phyloP scores from a whole-genome alignment of 2,329 filamentous ascomycete genomes.

The Alternaria longipes region DNA sequence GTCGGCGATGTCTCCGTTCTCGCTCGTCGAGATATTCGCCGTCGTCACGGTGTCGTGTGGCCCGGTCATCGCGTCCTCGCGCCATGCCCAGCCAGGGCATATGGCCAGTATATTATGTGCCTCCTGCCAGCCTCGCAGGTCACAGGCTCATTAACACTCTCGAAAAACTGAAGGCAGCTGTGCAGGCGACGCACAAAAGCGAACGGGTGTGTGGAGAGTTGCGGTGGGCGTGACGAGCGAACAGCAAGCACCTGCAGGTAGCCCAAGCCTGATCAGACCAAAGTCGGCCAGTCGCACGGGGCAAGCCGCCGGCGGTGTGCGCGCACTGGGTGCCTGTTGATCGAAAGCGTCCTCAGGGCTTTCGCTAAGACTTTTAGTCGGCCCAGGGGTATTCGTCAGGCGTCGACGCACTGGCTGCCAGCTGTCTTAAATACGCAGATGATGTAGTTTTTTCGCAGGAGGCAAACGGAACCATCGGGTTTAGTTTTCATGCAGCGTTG shows the following conservation, averaged over 20 bases:
- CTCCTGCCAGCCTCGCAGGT: conserved; percentile 40
- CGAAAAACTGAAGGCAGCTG: conserved; percentile 41
- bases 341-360: conserved; percentile 40
- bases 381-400: conserved; percentile 39
- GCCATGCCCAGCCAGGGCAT: conserved; percentile 44
- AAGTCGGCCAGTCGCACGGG: conserved; percentile 40
- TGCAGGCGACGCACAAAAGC: conserved; percentile 41
- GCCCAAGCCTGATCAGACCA: conserved; percentile 33
- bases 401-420: conserved; percentile 38
- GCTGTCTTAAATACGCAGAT: conserved; percentile 35
- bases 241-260: conserved; percentile 44
- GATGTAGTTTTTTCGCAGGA: conserved; percentile 22
- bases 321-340: conserved; percentile 39
- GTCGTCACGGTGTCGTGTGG: conserved; percentile 44
- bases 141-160: conserved; percentile 34
- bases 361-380: conserved; percentile 32
- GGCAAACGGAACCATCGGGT: conserved; percentile 16
- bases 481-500: conserved; percentile 6
- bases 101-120: conserved; percentile 39
- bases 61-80: conserved; percentile 43
- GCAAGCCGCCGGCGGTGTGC: conserved; percentile 46
- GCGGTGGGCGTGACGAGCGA: conserved; percentile 41
- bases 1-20: conserved; percentile 41
- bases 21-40: conserved; percentile 38
- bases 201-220: conserved; percentile 35